Evolutionary conservation across 257 asterid species (phyloP).

Genomic region (Vinca minor): DNA sequence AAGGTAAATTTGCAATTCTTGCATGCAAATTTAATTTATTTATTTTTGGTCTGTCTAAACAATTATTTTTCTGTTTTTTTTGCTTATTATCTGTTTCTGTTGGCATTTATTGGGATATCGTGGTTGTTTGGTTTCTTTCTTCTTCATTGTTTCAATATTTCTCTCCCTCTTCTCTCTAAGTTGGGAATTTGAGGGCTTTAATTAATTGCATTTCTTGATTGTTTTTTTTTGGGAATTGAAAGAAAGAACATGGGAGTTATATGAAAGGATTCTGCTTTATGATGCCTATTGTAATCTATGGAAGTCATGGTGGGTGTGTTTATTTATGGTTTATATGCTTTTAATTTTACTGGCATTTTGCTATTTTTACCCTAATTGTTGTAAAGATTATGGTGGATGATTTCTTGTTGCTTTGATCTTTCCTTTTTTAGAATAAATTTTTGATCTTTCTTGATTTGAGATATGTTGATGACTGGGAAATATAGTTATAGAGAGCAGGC

Average conservation of each 20-base stretch:
- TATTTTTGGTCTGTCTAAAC: neutral
- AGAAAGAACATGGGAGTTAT: conserved; percentile 15
- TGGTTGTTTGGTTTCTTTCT: neutral
- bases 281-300: conserved; percentile 11
- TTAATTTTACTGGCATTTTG: neutral
- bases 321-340: neutral
- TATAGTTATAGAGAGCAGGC: neutral
- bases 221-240: conserved; percentile 11
- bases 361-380: neutral
- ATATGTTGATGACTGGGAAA: conserved; percentile 15
- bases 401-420: neutral
- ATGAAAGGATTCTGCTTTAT: conserved; percentile 12
- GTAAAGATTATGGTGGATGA: conserved; percentile 1
- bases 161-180: conserved; percentile 7
- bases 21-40: neutral
- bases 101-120: conserved; percentile 8
- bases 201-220: conserved; percentile 11
- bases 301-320: neutral
- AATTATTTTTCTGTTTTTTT: conserved; percentile 3
- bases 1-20: conserved; percentile 20
- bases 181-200: conserved; percentile 11
- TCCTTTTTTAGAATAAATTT: neutral
- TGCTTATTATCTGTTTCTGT: conserved; percentile 13
- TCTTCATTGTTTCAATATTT: conserved; percentile 1
- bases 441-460: conserved; percentile 10